Evolutionary conservation across 2,329 filamentous ascomycete genomes (phyloP), one percentile per base, ranked within the genome.

Genomic region (Karstenula rhodostoma): DNA sequence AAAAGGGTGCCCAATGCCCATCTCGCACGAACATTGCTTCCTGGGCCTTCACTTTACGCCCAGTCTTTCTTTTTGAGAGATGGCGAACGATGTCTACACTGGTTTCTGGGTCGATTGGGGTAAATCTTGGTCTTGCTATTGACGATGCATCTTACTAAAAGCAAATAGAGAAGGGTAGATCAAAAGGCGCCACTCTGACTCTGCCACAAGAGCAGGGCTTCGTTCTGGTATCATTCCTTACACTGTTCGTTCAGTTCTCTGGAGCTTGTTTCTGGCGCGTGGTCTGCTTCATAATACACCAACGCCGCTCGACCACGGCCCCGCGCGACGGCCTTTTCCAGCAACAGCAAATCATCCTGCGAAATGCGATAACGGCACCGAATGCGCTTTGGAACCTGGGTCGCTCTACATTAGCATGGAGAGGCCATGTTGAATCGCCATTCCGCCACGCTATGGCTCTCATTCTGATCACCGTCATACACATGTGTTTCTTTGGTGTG

Each of bases 261-360:
- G 68, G 68, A 32, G 62, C 58, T 6, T 66, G 65, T 51, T 66
- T 71, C 22, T 69, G 66, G 64, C 60, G 64, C 42, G 58, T 68
- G 3, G 42, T 69, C 7, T 71, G 68, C 58, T 71, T 69, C 48
- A 54, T 66, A 12, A 23, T 68, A 10, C 67, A 69, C 44, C 67
- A 71, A 47, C 22, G 46, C 15, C 62, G 65, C 13, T 71, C 67
- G 2, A 66, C 60, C 2, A 62, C 64, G 15, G 17, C 10, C 12
- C 25, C 67, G 19, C 58, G 57, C 37, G 62, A 69, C 57, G 68
- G 67, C 27, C 56, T 68, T 1, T 69, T 59, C 46, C 68, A 71
- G 48, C 68, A 71, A 51, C 68, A 67, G 32, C 68, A 71, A 60
- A 56, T 55, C n/a, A 66, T 68, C 19, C 62, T 69, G 4, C 64